Percentiles rank a stretch among this genome's conserved stretches.
Evolutionary conservation across 305 asterid genomes (phyloP).

Genomic region (Stenogyne calaminthoides): DNA sequence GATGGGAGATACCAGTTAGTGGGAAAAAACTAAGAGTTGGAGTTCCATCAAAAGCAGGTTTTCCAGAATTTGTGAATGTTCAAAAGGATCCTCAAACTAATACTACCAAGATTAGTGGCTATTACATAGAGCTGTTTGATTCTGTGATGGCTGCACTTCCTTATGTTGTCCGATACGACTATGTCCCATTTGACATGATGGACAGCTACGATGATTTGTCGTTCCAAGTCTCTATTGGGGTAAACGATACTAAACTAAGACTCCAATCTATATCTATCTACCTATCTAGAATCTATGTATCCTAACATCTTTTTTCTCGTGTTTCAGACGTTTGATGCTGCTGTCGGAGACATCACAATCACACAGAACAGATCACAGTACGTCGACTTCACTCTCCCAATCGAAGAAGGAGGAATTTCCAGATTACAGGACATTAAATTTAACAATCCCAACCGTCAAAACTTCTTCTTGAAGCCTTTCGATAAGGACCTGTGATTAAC

Average conservation of each 20-base stretch:
- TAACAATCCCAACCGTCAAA: neutral
- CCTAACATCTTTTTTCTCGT: neutral
- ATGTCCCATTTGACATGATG: slow-evolving; percentile 35
- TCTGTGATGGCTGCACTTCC: slow-evolving; percentile 35
- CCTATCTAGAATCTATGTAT: neutral
- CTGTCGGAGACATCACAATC: slow-evolving; percentile 46
- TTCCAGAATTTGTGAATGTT: slow-evolving; percentile 32
- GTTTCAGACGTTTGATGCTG: slow-evolving; percentile 39
- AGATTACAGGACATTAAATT: neutral
- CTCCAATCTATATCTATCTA: neutral
- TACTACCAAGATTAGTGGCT: slow-evolving; percentile 30
- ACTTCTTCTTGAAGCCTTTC: slow-evolving; percentile 44
- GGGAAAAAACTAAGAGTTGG: slow-evolving; percentile 36
- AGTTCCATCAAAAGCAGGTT: slow-evolving; percentile 35
- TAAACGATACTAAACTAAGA: neutral
- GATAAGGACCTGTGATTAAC: slow-evolving; percentile 37
- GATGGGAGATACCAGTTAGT: slow-evolving; percentile 32
- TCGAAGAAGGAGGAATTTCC: slow-evolving; percentile 46
- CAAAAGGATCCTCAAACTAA: slow-evolving; percentile 35
- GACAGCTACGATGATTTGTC: slow-evolving; percentile 36
- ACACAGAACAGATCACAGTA: slow-evolving; percentile 34
- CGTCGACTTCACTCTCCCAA: slow-evolving; percentile 48
- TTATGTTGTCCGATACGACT: slow-evolving; percentile 37
- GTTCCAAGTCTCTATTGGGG: slow-evolving; percentile 40
- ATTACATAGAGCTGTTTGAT: slow-evolving; percentile 44